Evolutionary conservation across 1,284 basidiomycete species (phyloP).

Genomic region (Golubevia sp.): DNA sequence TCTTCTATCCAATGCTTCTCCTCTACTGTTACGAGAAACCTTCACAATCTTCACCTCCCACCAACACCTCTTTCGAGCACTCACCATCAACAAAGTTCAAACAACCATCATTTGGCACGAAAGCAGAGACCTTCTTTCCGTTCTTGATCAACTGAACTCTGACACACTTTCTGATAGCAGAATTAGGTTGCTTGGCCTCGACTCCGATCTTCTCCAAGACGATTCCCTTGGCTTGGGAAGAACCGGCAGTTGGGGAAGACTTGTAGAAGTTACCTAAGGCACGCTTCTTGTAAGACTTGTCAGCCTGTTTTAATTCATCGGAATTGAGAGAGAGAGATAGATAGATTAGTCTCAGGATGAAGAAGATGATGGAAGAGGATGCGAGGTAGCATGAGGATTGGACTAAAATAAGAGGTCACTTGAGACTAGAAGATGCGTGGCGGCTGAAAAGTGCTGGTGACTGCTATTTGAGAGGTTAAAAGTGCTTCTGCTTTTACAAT

Average conservation of each 20-base stretch:
- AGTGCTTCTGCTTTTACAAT: too few species aligned
- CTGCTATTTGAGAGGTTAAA: too few species aligned
- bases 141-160: slow-evolving; percentile 99
- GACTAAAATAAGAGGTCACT: too few species aligned
- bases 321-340: slow-evolving; percentile 19
- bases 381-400: background rate
- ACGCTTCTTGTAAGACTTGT: slow-evolving; percentile 99
- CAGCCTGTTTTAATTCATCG: slow-evolving; percentile 70
- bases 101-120: slow-evolving; percentile 85
- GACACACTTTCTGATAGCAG: slow-evolving; percentile 99
- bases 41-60: background rate
- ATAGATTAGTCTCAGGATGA: background rate
- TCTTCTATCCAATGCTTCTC: background rate
- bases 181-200: slow-evolving; percentile 97
- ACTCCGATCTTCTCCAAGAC: slow-evolving; percentile 95
- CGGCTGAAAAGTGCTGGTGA: too few species aligned
- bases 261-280: slow-evolving; percentile 99
- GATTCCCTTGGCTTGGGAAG: slow-evolving; percentile 99
- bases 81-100: slow-evolving; percentile 74
- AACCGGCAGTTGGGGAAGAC: slow-evolving; percentile 98
- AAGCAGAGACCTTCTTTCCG: slow-evolving; percentile 82
- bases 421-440: too few species aligned
- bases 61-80: background rate
- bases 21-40: too few species aligned
- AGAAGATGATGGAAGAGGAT: background rate